Conservation (phyloP, 768 basidiomycete genomes). For the Lactarius vividus region DNA sequence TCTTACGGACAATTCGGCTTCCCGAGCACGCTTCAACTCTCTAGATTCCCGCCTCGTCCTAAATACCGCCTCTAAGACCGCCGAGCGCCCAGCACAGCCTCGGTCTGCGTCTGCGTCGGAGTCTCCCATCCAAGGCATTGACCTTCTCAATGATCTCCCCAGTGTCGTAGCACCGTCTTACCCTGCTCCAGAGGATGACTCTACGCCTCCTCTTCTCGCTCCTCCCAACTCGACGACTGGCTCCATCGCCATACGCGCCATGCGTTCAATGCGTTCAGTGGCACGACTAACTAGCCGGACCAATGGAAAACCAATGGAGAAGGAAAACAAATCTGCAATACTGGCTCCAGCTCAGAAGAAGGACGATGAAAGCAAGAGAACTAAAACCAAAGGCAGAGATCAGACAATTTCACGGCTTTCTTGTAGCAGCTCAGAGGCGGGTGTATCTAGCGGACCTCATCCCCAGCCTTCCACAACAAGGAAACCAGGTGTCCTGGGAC, state of each 20-base stretch:
- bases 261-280: slow-evolving; percentile 68
- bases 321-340: slow-evolving; percentile 27
- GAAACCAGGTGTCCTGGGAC: slow-evolving; percentile 59
- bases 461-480: slow-evolving; percentile 1
- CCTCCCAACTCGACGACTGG: slow-evolving; percentile 37
- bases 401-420: slow-evolving; percentile 44
- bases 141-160: background rate
- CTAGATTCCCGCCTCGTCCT: slow-evolving; percentile 47
- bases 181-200: slow-evolving; percentile 23
- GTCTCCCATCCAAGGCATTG: slow-evolving; percentile 23
- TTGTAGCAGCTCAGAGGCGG: slow-evolving; percentile 66
- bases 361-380: slow-evolving; percentile 38
- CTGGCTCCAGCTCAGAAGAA: slow-evolving; percentile 33
- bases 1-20: slow-evolving; percentile 32
- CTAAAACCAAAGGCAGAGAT: slow-evolving; percentile 33
- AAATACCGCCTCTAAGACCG: slow-evolving; percentile 23
- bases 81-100: slow-evolving; percentile 26
- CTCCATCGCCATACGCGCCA: slow-evolving; percentile 76
- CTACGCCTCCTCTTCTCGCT: slow-evolving; percentile 22
- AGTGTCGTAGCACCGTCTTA: background rate
- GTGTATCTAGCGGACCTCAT: slow-evolving; percentile 39
- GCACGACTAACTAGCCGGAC: slow-evolving; percentile 75
- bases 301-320: slow-evolving; percentile 46
- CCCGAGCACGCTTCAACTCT: slow-evolving; percentile 61
- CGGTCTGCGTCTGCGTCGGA: slow-evolving; percentile 26